Percentiles rank a stretch among this genome's conserved stretches.
These are phyloP conservation scores for Clavariopsis aquatica DNA, from an alignment of 495 filamentous ascomycete genomes.

Conservation along the genomic window DNA sequence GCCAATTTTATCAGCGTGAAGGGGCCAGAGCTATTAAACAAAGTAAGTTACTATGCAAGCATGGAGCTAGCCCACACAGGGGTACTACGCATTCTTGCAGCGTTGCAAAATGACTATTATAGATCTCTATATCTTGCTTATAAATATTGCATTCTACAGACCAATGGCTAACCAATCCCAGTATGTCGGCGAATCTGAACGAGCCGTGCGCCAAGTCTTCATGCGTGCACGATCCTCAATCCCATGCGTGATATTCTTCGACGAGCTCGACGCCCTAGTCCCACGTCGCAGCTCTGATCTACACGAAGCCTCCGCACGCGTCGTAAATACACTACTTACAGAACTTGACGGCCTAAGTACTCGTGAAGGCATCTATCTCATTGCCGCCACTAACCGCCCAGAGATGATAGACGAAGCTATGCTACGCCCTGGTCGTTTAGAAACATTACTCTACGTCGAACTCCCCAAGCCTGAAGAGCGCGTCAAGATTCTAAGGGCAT, in stretches of 20 bases:
- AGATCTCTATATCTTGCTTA: neutral
- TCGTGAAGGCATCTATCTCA: constrained; percentile 86
- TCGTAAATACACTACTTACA: constrained; percentile 96
- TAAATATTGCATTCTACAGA: neutral
- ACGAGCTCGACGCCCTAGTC: constrained; percentile 91
- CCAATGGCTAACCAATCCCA: constrained; percentile 11
- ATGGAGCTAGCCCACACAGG: neutral
- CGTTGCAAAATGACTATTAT: neutral
- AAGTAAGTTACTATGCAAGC: constrained; percentile 44
- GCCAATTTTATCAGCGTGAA: constrained; percentile 99
- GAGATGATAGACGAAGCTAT: constrained; percentile 97
- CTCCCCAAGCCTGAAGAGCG: constrained; percentile 77
- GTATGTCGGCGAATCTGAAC: constrained; percentile 93
- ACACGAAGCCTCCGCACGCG: constrained; percentile 79
- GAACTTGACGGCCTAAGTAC: constrained; percentile 86
- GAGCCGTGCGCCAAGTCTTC: constrained; percentile 90
- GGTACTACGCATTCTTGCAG: neutral
- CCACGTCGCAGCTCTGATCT: constrained; percentile 79
- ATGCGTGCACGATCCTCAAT: constrained; percentile 80
- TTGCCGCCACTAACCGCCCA: constrained; percentile 91
- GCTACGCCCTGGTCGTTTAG: constrained; percentile 86
- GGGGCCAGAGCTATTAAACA: constrained; percentile 90
- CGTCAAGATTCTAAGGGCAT: constrained; percentile 78
- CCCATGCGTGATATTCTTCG: constrained; percentile 96
- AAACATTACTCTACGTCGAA: constrained; percentile 87